Evolutionary conservation across 495 filamentous ascomycete species (phyloP).

Genomic region (Thermochaetoides thermophila): DNA sequence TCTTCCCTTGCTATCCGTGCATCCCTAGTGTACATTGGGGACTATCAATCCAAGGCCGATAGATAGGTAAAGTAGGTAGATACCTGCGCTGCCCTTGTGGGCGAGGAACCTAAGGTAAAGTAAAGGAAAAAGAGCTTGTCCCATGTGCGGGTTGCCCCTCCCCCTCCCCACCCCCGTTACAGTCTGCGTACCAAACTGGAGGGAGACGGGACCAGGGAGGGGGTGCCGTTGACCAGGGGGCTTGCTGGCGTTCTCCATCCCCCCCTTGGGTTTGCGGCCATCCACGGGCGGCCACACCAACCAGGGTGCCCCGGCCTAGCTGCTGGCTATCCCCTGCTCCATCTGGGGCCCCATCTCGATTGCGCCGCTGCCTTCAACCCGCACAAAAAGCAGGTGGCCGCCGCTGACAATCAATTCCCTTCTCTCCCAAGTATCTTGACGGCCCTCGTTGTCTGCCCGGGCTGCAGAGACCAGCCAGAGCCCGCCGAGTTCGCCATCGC

Average conservation of each 20-base stretch:
- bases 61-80: too few species aligned
- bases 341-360: slow-evolving; percentile 24
- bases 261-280: slow-evolving; percentile 22
- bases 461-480: slow-evolving; percentile 6
- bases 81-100: too few species aligned
- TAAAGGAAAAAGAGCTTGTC: too few species aligned
- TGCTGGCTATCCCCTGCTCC: slow-evolving; percentile 22
- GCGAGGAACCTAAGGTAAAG: too few species aligned
- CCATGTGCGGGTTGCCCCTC: too few species aligned
- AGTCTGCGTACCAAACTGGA: too few species aligned
- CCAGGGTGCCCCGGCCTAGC: slow-evolving; percentile 20
- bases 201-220: too few species aligned
- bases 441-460: background rate
- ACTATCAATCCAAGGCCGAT: too few species aligned
- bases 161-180: too few species aligned
- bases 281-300: slow-evolving; percentile 13
- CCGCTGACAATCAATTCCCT: slow-evolving; percentile 33
- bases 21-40: too few species aligned
- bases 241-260: slow-evolving; percentile 22
- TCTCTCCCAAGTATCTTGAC: slow-evolving; percentile 12
- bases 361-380: slow-evolving; percentile 28
- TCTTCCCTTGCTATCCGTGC: too few species aligned
- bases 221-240: slow-evolving; percentile 8
- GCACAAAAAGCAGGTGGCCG: slow-evolving; percentile 37
- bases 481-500: slow-evolving; percentile 4